phyloP scores from a whole-genome alignment of 2,329 filamentous ascomycete species.

The Aspergillus sp. region DNA sequence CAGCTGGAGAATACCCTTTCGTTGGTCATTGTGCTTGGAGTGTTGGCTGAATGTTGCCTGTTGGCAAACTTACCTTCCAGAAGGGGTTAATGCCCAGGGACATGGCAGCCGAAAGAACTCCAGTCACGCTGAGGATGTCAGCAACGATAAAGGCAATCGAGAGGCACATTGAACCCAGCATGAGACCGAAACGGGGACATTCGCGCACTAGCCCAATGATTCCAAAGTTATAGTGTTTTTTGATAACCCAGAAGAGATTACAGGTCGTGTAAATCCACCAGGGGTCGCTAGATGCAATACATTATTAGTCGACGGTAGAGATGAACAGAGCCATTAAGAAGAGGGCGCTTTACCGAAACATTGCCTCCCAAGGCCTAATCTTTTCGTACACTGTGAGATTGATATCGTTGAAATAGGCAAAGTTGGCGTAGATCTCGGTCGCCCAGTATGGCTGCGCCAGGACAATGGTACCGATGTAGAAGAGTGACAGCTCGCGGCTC shows the following conservation, averaged over 20 bases:
- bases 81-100: constrained; percentile 59
- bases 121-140: constrained; percentile 2
- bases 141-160: neutral
- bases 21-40: too few species aligned
- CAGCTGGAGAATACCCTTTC: too few species aligned
- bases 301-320: too few species aligned
- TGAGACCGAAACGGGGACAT: constrained; percentile 53
- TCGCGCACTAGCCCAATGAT: constrained; percentile 55
- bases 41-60: too few species aligned
- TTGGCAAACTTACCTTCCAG: constrained; percentile 56
- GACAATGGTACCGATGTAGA: constrained; percentile 59
- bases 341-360: neutral
- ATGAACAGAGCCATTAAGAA: too few species aligned
- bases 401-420: constrained; percentile 59
- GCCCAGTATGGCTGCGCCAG: constrained; percentile 63
- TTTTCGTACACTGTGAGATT: constrained; percentile 21
- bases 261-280: constrained; percentile 4
- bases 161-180: constrained; percentile 5
- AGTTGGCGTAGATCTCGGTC: constrained; percentile 64
- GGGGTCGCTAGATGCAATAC: constrained; percentile 1
- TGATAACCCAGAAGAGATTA: constrained; percentile 59
- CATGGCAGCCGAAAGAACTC: neutral
- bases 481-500: constrained; percentile 44
- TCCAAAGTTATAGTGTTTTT: constrained; percentile 56
- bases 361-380: neutral